A percentile compares a stretch with the other conserved stretches of the same genome.
These are phyloP conservation scores for Russula foetens DNA, from an alignment of 768 basidiomycete genomes.

Conservation along the genomic window DNA sequence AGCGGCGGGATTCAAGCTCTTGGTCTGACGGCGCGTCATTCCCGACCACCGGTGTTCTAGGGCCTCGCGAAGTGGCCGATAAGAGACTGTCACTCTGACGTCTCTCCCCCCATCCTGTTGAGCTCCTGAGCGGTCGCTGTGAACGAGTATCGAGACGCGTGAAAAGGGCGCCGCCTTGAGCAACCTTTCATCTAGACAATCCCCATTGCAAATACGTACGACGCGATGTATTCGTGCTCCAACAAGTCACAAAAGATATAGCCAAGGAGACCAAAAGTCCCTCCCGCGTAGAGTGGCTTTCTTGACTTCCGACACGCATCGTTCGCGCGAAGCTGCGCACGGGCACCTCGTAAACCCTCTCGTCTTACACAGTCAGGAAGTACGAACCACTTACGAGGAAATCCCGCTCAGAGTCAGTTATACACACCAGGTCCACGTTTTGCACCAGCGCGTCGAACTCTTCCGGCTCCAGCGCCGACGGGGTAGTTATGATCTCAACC, in stretches of 20 bases:
- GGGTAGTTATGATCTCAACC: slow-evolving; percentile 57
- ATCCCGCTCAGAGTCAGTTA: slow-evolving; percentile 68
- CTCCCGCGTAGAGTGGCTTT: slow-evolving; percentile 88
- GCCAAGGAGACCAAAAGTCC: slow-evolving; percentile 82
- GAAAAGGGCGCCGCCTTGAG: no score
- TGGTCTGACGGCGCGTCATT: slow-evolving; percentile 68
- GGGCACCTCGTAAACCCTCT: neutral
- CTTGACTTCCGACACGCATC: slow-evolving; percentile 62
- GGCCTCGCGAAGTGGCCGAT: slow-evolving; percentile 54
- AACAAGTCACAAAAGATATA: slow-evolving; percentile 94
- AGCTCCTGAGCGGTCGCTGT: slow-evolving; percentile 55
- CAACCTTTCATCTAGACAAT: neutral
- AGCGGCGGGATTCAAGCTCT: slow-evolving; percentile 70
- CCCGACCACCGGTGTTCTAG: slow-evolving; percentile 60
- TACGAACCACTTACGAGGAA: slow-evolving; percentile 52
- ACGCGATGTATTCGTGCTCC: slow-evolving; percentile 74
- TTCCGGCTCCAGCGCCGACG: slow-evolving; percentile 39
- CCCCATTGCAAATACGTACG: slow-evolving; percentile 43
- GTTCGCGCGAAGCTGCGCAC: slow-evolving; percentile 65
- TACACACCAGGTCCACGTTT: slow-evolving; percentile 76
- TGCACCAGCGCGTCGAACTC: slow-evolving; percentile 52
- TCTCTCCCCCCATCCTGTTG: slow-evolving; percentile 48
- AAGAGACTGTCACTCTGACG: slow-evolving; percentile 52
- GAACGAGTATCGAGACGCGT: neutral
- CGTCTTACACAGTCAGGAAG: slow-evolving; percentile 4